Percentiles rank a stretch among this genome's conserved stretches.
These are phyloP conservation scores for Aspergillus hiratsukae DNA, from an alignment of 2,329 filamentous ascomycete genomes.

Conservation along the genomic window DNA sequence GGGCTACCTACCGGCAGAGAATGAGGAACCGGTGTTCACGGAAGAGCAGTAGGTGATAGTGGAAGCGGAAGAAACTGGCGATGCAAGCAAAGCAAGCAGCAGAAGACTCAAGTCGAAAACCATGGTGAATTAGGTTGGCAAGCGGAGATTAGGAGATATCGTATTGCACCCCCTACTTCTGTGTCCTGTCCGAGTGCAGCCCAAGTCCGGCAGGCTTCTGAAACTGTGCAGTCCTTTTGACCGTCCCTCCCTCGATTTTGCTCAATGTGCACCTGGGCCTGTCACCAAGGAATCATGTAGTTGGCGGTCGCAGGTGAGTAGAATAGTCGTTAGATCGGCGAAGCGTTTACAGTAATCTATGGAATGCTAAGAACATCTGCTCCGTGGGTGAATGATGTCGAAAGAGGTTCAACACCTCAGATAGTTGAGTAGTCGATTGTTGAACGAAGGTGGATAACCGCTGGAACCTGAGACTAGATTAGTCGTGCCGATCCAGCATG, in stretches of 20 bases:
- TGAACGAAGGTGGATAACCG: not conserved
- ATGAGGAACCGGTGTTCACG: slow-evolving; percentile 41
- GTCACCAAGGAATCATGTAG: not conserved
- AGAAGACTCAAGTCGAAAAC: slow-evolving; percentile 15
- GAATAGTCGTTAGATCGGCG: not conserved
- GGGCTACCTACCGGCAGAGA: slow-evolving; percentile 30
- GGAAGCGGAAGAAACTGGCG: slow-evolving; percentile 19
- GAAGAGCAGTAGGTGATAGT: slow-evolving; percentile 40
- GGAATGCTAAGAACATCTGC: not conserved
- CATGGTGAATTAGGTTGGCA: slow-evolving; percentile 16
- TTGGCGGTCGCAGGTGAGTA: not conserved
- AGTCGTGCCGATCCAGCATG: not conserved
- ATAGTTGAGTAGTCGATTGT: not conserved
- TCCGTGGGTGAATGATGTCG: not conserved
- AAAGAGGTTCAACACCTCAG: not conserved
- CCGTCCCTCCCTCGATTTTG: not conserved
- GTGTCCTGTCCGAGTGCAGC: not conserved
- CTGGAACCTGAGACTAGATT: not conserved
- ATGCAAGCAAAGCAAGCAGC: slow-evolving; percentile 23
- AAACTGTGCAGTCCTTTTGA: not conserved
- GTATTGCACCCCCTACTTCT: not conserved
- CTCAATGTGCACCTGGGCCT: not conserved
- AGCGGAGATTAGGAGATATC: not conserved
- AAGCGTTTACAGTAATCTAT: not conserved
- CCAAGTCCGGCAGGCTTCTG: not conserved